Percentiles rank a stretch among this genome's conserved stretches.
Evolutionary conservation across 805 yeast genomes (phyloP).

Genomic region (Sugiyamaella qingdaonensis): DNA sequence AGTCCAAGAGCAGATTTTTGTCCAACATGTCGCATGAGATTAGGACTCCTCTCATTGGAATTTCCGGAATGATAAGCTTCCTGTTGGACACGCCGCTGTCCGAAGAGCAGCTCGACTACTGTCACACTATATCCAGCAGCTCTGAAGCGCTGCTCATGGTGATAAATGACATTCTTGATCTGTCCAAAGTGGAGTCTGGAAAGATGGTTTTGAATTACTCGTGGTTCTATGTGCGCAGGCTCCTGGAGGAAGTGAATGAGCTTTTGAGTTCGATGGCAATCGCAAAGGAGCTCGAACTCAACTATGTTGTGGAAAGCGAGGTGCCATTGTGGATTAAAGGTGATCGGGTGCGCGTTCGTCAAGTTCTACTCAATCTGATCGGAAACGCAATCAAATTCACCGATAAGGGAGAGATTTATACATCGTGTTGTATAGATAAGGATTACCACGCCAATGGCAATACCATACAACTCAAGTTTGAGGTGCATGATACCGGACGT

Average conservation of each 20-base stretch:
- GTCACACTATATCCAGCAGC: slow-evolving; percentile 33
- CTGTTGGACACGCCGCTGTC: slow-evolving; percentile 31
- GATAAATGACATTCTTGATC: slow-evolving; percentile 34
- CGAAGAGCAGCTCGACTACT: slow-evolving; percentile 34
- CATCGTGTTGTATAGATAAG: slow-evolving; percentile 20
- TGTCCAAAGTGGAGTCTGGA: slow-evolving; percentile 36
- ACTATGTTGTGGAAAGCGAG: slow-evolving; percentile 28
- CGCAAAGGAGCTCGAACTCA: slow-evolving; percentile 32
- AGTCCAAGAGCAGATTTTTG: slow-evolving; percentile 36
- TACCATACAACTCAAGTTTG: slow-evolving; percentile 22
- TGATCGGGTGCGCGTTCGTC: slow-evolving; percentile 33
- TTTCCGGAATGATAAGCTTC: slow-evolving; percentile 35
- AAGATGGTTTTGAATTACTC: slow-evolving; percentile 30
- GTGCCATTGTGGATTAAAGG: slow-evolving; percentile 34
- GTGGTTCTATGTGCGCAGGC: slow-evolving; percentile 32
- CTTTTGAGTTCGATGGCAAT: slow-evolving; percentile 32
- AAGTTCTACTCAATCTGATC: slow-evolving; percentile 32
- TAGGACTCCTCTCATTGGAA: slow-evolving; percentile 35
- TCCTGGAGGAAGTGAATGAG: slow-evolving; percentile 34
- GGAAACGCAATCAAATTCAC: slow-evolving; percentile 37
- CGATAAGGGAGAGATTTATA: slow-evolving; percentile 31
- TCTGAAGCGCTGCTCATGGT: slow-evolving; percentile 34
- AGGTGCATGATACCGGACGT: slow-evolving; percentile 34
- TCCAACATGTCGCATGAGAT: slow-evolving; percentile 37
- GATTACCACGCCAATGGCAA: slow-evolving; percentile 3